Base-by-base conservation (phyloP, 768 basidiomycete species). In the Ramaria rubella region DNA sequence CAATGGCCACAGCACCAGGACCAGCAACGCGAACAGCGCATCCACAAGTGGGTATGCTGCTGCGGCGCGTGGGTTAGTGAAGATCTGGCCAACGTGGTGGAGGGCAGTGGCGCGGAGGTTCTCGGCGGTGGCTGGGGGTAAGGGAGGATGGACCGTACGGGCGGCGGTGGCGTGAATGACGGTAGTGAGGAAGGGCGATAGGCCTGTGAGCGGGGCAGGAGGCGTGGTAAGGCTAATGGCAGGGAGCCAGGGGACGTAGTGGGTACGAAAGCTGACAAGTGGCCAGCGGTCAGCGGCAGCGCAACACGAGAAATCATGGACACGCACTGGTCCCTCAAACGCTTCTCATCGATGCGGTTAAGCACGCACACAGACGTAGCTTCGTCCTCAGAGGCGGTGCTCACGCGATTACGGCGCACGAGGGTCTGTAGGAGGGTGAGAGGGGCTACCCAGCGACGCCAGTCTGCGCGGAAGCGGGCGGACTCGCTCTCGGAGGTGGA, bases 391-490 rank as follows among this genome's bases (percentile, higher is more conserved):
- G 43, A 5, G 8, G 21, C 26, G 21, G 29, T 2, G 30, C 14
- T 36, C 2, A 26, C 46, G 17, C 21, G 46, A 15, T 33, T 48
- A 8, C 55, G 43, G 5, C 55, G 43, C 17, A 56, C 55, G 14
- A 56, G 42, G 15, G 43, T 31, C 29, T 56, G 55, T 14, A 56
- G 31, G 12, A 46, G 55, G 23, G 44, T 56, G 21, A 56, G 55
- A 3, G 55, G 55, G 14, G 55, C 55, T 4, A 56, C 40, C 55
- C 55, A 56, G 33, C 55, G 55, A 6, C 40, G 33, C 55, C 55
- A 56, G 26, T 56, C 55, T 21, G 55, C 43, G 3, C 46, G 42
- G 17, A 46, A 30, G 8, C 43, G 55, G 4, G 55, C 55, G 11
- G 27, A 31, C 26, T 24, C 44, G 24, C 23, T 33, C 26, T 56